A percentile compares a stretch with the other conserved stretches of the same genome.
Conservation (phyloP, 441 rosid species). For the Bruguiera hainesii region DNA sequence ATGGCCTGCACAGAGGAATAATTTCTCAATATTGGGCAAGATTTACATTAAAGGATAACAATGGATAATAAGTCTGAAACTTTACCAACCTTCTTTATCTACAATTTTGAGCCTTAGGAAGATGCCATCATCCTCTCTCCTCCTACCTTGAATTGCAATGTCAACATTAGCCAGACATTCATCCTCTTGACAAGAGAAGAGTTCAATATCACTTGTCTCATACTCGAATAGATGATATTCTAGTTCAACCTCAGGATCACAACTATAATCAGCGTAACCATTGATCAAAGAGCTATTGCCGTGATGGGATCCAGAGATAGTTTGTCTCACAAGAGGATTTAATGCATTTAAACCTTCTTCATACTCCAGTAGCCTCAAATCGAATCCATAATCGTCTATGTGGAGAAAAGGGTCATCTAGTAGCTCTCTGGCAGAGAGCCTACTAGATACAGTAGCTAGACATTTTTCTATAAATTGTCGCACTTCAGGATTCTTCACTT, state of each 20-base stretch:
- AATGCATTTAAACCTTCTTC: conserved; percentile 38
- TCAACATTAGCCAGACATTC: conserved; percentile 39
- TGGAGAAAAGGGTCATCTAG: conserved; percentile 73
- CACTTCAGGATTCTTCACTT: conserved; percentile 66
- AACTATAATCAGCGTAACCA: conserved; percentile 35
- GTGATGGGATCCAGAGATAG: conserved; percentile 28
- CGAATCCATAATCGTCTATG: conserved; percentile 48
- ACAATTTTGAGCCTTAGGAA: conserved; percentile 64
- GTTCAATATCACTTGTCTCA: conserved; percentile 51
- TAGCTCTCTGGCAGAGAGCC: conserved; percentile 84
- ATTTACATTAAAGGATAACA: conserved; percentile 1
- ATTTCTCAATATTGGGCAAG: background rate
- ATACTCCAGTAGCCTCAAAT: conserved; percentile 43
- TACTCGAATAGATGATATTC: conserved; percentile 40
- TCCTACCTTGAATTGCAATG: conserved; percentile 69
- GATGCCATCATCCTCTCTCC: conserved; percentile 53
- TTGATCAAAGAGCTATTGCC: conserved; percentile 23
- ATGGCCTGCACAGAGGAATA: conserved; percentile 46
- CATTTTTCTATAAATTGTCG: conserved; percentile 76
- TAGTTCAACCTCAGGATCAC: conserved; percentile 35
- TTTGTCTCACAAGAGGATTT: conserved; percentile 40
- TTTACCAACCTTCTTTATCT: conserved; percentile 66
- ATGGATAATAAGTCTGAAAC: background rate
- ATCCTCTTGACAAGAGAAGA: conserved; percentile 58
- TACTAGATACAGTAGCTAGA: conserved; percentile 61